Base-by-base conservation (phyloP, 441 rosid species). In the Hura crepitans region DNA sequence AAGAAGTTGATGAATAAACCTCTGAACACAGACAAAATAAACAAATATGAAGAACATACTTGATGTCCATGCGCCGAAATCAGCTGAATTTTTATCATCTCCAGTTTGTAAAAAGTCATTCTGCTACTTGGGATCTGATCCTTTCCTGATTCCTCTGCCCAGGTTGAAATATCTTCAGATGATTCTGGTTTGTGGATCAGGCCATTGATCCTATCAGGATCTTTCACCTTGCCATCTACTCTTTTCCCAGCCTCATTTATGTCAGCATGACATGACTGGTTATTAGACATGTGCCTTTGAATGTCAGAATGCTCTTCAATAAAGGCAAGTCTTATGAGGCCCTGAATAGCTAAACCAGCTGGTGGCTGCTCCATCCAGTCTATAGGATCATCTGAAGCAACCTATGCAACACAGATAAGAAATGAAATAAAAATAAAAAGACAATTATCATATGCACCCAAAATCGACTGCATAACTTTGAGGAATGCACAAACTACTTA, bases 351-450 rank as follows among this genome's bases (percentile, higher is more conserved):
- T 80, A 95, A 75, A 69, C 97, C 97, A 78, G 89, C 92, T 59
- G 97, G 87, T 49, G 95, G 95, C 74, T 89, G 86, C 75, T 89
- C 91, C 96, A 95, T 89, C 90, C 93, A 90, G 78, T 92, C 90
- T 66, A 87, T 72, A 71, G 96, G 84, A 81, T 79, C 93, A 84
- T 87, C 90, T 76, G 92, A 84, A 64, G 89, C 90, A 74, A 82
- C 93, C 99, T 95, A 71, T 6, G 33, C n/a, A 70, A 72, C 45
- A 69, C 49, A 73, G 68, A 66, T 27, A 15, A 60, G 62, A 73
- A 67, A 68, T 31, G 43, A 43, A 39, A 69, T 49, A 64, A 46
- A 49, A 78, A 67, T 66, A 62, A 17, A n/a, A n/a, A n/a, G n/a
- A n/a, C n/a, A n/a, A n/a, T 71, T 42, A 37, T 51, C 37, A 58